Conservation (phyloP, 2,329 filamentous ascomycete genomes). For the Alternaria triticimaculans region DNA sequence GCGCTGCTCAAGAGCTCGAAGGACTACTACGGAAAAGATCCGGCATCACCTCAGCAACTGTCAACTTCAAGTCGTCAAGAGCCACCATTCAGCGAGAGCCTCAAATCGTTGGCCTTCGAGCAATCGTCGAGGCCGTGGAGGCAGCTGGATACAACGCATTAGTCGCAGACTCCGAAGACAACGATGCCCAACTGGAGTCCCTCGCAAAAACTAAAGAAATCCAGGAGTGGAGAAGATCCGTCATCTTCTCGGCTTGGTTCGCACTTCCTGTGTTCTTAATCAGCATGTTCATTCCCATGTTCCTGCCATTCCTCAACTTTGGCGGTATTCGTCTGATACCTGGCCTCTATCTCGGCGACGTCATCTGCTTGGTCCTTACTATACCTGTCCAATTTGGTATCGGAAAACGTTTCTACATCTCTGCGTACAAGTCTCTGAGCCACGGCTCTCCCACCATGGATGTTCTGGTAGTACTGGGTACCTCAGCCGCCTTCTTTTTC, state of each 20-base stretch:
- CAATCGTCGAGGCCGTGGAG: conserved; percentile 83
- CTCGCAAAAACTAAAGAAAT: conserved; percentile 96
- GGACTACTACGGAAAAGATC: conserved; percentile 67
- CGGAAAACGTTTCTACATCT: conserved; percentile 90
- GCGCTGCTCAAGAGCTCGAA: conserved; percentile 75
- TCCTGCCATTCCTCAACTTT: conserved; percentile 75
- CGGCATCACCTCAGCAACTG: conserved; percentile 75
- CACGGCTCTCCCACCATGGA: conserved; percentile 97
- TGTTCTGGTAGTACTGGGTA: conserved; percentile 90
- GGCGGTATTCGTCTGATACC: conserved; percentile 70
- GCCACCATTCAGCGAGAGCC: conserved; percentile 77
- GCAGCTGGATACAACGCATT: conserved; percentile 85
- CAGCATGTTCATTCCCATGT: conserved; percentile 95
- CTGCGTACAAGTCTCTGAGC: conserved; percentile 90
- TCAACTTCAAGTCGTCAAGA: conserved; percentile 76
- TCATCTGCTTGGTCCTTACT: conserved; percentile 83
- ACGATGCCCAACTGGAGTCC: conserved; percentile 94
- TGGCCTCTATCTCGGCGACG: conserved; percentile 86
- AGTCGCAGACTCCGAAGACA: conserved; percentile 89
- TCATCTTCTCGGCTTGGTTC: conserved; percentile 78
- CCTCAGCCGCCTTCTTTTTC: conserved; percentile 95
- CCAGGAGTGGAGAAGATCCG: conserved; percentile 85
- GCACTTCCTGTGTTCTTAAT: conserved; percentile 90
- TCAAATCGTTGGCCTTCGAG: conserved; percentile 75
- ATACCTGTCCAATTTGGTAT: conserved; percentile 96